Evolutionary conservation across 352 stramenopile species (phyloP).

Genomic region (Blastocystis sp.): DNA sequence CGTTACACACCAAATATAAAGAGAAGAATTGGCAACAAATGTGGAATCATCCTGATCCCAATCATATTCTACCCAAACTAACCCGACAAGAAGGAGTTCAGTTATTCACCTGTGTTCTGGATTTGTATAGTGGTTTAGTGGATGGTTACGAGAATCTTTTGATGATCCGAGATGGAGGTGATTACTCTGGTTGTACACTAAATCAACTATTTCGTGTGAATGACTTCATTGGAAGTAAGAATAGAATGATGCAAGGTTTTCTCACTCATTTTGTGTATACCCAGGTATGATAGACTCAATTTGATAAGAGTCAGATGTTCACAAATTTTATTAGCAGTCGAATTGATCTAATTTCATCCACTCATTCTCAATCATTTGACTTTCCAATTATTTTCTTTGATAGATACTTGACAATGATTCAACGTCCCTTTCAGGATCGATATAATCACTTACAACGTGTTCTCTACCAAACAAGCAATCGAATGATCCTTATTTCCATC

Average conservation of each 20-base stretch:
- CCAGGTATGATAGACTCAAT: neutral
- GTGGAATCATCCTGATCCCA: constrained; percentile 16
- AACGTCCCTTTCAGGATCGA: neutral
- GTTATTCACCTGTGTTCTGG: constrained; percentile 4
- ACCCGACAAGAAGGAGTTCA: neutral
- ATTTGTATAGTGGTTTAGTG: neutral
- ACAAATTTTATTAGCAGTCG: constrained; percentile 19
- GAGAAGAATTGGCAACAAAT: neutral
- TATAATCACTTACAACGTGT: constrained; percentile 1
- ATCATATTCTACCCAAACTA: neutral
- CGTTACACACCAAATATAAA: neutral
- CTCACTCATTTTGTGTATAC: neutral
- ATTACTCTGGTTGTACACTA: constrained; percentile 28
- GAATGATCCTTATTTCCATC: constrained; percentile 1
- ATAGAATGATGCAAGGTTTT: neutral
- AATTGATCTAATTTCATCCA: neutral
- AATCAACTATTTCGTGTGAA: constrained; percentile 6
- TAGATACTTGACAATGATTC: constrained; percentile 30
- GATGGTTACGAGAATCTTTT: neutral
- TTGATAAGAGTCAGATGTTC: neutral
- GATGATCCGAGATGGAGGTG: neutral
- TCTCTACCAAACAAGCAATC: constrained; percentile 29
- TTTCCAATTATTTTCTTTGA: constrained; percentile 54
- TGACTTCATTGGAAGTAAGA: neutral
- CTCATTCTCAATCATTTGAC: neutral